Base-by-base conservation (phyloP, 257 asterid species). In the Lantana camara region DNA sequence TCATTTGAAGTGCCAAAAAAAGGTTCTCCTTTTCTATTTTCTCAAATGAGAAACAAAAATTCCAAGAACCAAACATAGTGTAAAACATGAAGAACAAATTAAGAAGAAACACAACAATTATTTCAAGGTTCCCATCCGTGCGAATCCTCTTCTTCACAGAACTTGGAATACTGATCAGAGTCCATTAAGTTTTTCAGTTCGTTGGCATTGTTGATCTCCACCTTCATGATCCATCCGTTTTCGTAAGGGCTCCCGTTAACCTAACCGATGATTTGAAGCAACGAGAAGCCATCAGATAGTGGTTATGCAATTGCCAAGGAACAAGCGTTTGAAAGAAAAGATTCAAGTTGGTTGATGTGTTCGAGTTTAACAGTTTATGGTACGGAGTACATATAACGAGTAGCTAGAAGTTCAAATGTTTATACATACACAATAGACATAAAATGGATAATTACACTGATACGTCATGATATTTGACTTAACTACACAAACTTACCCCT, bases 171-270 rank as follows among this genome's bases (percentile, higher is more conserved):
- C 19, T 52, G 60, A 7, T 80, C 88, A 34, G 82, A 45, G 64
- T 77, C 88, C 80, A 87, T 79, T 32, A 87, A 73, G 12, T 67
- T 44, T 13, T 70, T 60, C 47, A 78, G 46, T 58, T 84, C 92
- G 9, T 80, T 83, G 4, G 75, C 52, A 14, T 69, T 73, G 67
- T 64, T 73, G 46, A 84, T 49, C 70, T 84, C 90, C 35, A 87
- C 95, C 77, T 84, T 87, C 62, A 87, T 82, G 66, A 87, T 78
- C 95, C 95, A 87, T 63, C 95, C 95, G 7, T 80, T 78, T 54
- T 78, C 74, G 44, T 82, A 87, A 0, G 92, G 89, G 75, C 87
- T 82, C 9, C 74, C 82, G 9, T 85, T 85, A 19, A 85, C 69
- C 91, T 84, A 48, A 44, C 1, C 2, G 21, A 44, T 1, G 15